phyloP scores from a whole-genome alignment of 345 rosid genomes.

The Nephelium lappaceum region DNA sequence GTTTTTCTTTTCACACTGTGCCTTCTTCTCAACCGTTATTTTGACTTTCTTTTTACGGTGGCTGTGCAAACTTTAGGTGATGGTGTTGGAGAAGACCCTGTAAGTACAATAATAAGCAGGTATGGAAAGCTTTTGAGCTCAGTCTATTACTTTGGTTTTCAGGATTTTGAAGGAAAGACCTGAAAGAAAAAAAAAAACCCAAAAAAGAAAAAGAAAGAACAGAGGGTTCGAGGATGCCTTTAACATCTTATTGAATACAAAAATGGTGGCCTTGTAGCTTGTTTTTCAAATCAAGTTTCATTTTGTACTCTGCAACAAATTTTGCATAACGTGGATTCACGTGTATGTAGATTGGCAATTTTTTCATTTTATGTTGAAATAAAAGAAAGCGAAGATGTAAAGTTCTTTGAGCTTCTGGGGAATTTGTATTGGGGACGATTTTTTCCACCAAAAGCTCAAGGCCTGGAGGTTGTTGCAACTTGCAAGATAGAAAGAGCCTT shows the following conservation, averaged over 20 bases:
- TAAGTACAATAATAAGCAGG: constrained; percentile 50
- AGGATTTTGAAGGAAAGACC: constrained; percentile 21
- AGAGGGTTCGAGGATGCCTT: constrained; percentile 2
- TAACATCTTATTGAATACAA: constrained; percentile 15
- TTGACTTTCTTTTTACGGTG: constrained; percentile 11
- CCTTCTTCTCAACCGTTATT: not conserved
- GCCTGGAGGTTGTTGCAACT: constrained; percentile 1
- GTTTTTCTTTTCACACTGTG: not conserved
- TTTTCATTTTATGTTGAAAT: constrained; percentile 29
- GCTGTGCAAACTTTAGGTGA: constrained; percentile 30
- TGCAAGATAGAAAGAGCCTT: constrained; percentile 12
- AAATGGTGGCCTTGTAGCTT: constrained; percentile 8
- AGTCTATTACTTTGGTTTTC: constrained; percentile 13
- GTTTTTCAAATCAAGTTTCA: constrained; percentile 14
- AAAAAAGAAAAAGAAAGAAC: not conserved
- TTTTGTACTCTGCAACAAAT: constrained; percentile 17
- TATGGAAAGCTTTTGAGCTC: constrained; percentile 22
- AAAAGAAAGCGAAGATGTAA: constrained; percentile 32
- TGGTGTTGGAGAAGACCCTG: constrained; percentile 32
- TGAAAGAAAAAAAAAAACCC: constrained; percentile 2
- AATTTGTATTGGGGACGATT: constrained; percentile 13
- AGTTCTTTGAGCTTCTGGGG: constrained; percentile 26
- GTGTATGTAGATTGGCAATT: constrained; percentile 23
- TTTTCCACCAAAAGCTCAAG: constrained; percentile 14
- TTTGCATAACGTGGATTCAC: constrained; percentile 25